Base-by-base conservation (phyloP, 2,329 filamentous ascomycete species). In the Sarocladium kiliense region DNA sequence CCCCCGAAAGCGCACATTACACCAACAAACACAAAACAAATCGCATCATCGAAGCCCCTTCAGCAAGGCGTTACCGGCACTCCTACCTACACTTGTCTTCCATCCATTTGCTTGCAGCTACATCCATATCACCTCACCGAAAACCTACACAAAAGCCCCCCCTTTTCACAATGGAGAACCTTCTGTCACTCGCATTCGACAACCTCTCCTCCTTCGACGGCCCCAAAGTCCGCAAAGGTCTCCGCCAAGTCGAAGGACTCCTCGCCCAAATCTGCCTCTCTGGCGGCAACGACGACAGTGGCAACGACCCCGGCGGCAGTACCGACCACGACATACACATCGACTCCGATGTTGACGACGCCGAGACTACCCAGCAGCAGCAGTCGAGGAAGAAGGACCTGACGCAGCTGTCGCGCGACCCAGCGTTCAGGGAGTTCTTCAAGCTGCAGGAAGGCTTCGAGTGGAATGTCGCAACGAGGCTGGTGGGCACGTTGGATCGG, bases 361-460 rank as follows among this genome's bases (percentile, higher is more conserved):
- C 61, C 63, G 60, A n/a, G n/a, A n/a, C n/a, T n/a, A n/a, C 55
- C 53, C 57, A 70, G n/a, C 49, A 36, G 71, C 74, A 50, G 63
- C 68, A 23, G 62, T 69, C 2, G 72, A 74, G 10, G 70, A 74
- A 75, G 54, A 91, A 89, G 72, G 77, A 79, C 14, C 78, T 96
- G 51, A 75, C 76, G 21, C 86, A 91, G 56, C 74, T 97, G 59
- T 80, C 82, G 53, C 82, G 86, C 60, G 94, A 97, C 70, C 90
- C 89, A 19, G 93, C 92, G 19, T 97, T 97, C 68, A 80, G 90
- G 61, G 91, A 97, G 71, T 97, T 97, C 76, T 97, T 96, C 77
- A 91, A 96, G 69, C 71, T 97, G 61, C 94, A 99, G 71, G 92
- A 97, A 67, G 90, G 92, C 2, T 99, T 99, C 68, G 91, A 97